Percentiles rank a stretch among this genome's conserved stretches.
These are phyloP conservation scores for Mycena galopus DNA, from an alignment of 768 basidiomycete species.

Conservation along the genomic window DNA sequence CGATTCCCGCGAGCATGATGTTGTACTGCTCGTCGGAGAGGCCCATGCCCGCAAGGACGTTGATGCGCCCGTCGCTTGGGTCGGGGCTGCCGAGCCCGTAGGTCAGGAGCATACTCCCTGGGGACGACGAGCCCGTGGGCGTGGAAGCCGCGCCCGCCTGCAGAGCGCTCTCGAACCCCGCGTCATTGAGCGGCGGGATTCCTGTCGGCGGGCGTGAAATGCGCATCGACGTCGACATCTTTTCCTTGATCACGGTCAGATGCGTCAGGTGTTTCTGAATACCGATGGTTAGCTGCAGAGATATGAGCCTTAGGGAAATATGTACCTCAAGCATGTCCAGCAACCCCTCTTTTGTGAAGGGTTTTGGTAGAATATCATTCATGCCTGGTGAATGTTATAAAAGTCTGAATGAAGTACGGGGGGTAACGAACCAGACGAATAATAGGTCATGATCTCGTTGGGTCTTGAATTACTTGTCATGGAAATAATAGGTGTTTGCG, in stretches of 20 bases:
- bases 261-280: constrained; percentile 87
- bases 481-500: constrained; percentile 96
- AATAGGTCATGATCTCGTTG: constrained; percentile 92
- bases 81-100: constrained; percentile 43
- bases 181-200: constrained; percentile 71
- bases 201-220: constrained; percentile 70
- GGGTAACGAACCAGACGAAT: constrained; percentile 68
- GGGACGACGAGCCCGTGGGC: constrained; percentile 4
- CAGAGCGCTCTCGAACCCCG: constrained; percentile 67
- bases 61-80: constrained; percentile 72
- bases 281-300: constrained; percentile 6
- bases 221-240: constrained; percentile 47
- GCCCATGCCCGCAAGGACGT: constrained; percentile 90
- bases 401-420: background rate
- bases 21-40: constrained; percentile 91
- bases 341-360: constrained; percentile 94
- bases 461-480: constrained; percentile 98
- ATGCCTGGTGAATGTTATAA: constrained; percentile 65
- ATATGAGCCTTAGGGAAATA: background rate
- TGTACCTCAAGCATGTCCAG: constrained; percentile 91
- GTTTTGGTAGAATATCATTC: constrained; percentile 97
- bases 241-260: constrained; percentile 87
- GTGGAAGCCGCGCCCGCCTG: constrained; percentile 51
- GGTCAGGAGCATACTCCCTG: constrained; percentile 8
- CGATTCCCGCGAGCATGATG: constrained; percentile 79